phyloP scores from a whole-genome alignment of 2,329 filamentous ascomycete genomes.

The Lasiodiplodia sp. region DNA sequence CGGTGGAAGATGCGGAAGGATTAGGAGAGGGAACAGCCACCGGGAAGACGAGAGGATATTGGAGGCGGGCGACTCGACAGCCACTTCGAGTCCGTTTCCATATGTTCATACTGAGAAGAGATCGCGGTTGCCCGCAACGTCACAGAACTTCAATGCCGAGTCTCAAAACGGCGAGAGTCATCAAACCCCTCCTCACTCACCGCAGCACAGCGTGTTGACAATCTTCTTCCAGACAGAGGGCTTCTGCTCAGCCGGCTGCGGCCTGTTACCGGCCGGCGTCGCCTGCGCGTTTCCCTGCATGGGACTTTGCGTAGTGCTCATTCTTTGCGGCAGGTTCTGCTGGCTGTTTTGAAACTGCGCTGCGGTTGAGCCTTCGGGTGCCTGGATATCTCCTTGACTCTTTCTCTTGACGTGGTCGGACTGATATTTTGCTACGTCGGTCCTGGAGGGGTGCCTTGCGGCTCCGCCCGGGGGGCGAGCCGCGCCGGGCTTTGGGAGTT shows the following conservation, averaged over 20 bases:
- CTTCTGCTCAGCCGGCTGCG: conserved; percentile 29
- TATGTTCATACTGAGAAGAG: not conserved
- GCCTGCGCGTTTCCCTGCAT: conserved; percentile 66
- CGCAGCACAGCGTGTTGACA: conserved; percentile 30
- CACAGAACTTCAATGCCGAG: conserved; percentile 21
- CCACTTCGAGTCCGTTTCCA: conserved; percentile 4
- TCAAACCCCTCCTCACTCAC: conserved; percentile 28
- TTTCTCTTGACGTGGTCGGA: conserved; percentile 64
- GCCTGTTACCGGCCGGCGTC: conserved; percentile 39
- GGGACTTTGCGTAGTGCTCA: conserved; percentile 52
- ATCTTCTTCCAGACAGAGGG: conserved; percentile 30
- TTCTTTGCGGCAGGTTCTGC: conserved; percentile 75
- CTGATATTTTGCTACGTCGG: conserved; percentile 40
- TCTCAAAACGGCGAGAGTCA: conserved; percentile 10
- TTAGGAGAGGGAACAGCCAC: conserved; percentile 29
- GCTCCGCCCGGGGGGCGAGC: conserved; percentile 53
- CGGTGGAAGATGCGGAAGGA: conserved; percentile 28
- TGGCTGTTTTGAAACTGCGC: conserved; percentile 97
- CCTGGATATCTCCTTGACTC: conserved; percentile 79
- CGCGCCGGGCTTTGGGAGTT: conserved; percentile 67
- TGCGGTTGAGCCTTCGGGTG: conserved; percentile 88
- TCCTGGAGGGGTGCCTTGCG: conserved; percentile 28
- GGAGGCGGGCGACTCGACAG: conserved; percentile 13
- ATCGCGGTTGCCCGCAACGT: conserved; percentile 16
- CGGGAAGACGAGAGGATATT: conserved; percentile 23